Conservation (phyloP, 768 basidiomycete species). For the Rhodotorula graminis region DNA sequence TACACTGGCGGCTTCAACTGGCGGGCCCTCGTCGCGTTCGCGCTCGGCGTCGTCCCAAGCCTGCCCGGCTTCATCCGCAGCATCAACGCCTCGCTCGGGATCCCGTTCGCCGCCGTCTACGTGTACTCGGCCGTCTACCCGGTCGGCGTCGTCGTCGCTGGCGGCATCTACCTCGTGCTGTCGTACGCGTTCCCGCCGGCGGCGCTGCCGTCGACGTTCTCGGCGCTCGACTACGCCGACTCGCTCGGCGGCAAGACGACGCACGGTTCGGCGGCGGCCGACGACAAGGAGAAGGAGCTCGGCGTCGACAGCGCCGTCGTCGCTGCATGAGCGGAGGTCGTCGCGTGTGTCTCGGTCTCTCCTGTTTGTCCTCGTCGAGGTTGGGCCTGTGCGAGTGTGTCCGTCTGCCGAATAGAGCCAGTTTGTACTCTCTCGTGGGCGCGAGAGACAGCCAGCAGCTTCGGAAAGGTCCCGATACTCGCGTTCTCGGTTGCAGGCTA, state of each 20-base stretch:
- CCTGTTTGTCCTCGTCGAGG: too few species aligned
- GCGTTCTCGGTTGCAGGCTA: too few species aligned
- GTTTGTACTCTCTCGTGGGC: too few species aligned
- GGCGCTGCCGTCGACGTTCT: slow-evolving; percentile 13
- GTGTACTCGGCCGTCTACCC: slow-evolving; percentile 3
- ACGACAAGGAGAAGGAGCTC: slow-evolving; percentile 24
- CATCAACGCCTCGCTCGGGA: slow-evolving; percentile 25
- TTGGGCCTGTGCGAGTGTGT: too few species aligned
- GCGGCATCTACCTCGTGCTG: background rate
- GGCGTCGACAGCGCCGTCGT: background rate
- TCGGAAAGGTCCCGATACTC: too few species aligned
- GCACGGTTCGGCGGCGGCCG: background rate
- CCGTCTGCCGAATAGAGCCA: too few species aligned
- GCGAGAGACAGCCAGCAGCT: too few species aligned
- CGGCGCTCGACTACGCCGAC: background rate
- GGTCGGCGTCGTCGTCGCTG: slow-evolving; percentile 6
- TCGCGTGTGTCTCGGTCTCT: background rate
- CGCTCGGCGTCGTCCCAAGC: slow-evolving; percentile 56
- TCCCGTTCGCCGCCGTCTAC: slow-evolving; percentile 22
- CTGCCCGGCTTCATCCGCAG: slow-evolving; percentile 41
- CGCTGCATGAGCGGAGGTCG: background rate
- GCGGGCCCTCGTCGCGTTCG: slow-evolving; percentile 66
- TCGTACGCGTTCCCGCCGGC: slow-evolving; percentile 6
- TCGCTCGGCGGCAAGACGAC: background rate
- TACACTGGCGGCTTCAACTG: slow-evolving; percentile 54